A percentile compares a stretch with the other conserved stretches of the same genome.
Evolutionary conservation across 1,139 yeast genomes (phyloP).

Genomic region (Debaryomyces robertsiae): DNA sequence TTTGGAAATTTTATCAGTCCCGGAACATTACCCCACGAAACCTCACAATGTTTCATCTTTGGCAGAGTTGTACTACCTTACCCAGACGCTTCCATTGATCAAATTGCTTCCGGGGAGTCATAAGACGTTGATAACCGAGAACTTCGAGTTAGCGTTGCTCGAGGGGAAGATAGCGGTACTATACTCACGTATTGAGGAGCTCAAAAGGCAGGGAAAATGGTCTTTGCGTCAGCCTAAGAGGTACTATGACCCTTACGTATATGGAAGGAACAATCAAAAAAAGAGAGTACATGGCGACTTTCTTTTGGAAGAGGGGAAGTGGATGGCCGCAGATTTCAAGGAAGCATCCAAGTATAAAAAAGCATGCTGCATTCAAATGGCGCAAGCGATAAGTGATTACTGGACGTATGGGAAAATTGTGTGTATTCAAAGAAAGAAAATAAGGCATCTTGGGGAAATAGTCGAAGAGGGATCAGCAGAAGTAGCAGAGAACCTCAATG

Average conservation of each 20-base stretch:
- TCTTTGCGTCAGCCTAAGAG: slow-evolving; percentile 82
- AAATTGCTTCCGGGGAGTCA: slow-evolving; percentile 83
- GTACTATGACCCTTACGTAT: slow-evolving; percentile 66
- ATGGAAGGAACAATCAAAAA: slow-evolving; percentile 33
- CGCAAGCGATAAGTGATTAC: slow-evolving; percentile 74
- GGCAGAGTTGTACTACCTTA: slow-evolving; percentile 82
- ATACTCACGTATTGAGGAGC: slow-evolving; percentile 88
- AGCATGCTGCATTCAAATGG: slow-evolving; percentile 68
- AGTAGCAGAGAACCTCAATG: neutral
- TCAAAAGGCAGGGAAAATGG: slow-evolving; percentile 88
- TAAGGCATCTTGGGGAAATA: slow-evolving; percentile 17
- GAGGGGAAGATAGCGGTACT: slow-evolving; percentile 95
- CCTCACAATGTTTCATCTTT: slow-evolving; percentile 60
- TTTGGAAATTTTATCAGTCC: slow-evolving; percentile 42
- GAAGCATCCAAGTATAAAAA: slow-evolving; percentile 71
- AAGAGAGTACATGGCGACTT: slow-evolving; percentile 66
- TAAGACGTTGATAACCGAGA: slow-evolving; percentile 80
- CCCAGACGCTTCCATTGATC: slow-evolving; percentile 84
- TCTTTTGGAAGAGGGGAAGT: slow-evolving; percentile 74
- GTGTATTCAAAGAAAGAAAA: slow-evolving; percentile 50
- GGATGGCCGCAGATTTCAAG: slow-evolving; percentile 81
- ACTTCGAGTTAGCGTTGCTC: slow-evolving; percentile 81
- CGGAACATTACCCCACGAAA: slow-evolving; percentile 47
- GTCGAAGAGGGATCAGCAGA: slow-evolving; percentile 4
- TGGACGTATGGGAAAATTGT: slow-evolving; percentile 75